Conservation (phyloP, 2,329 filamentous ascomycete species). For the Orbilia brochopaga region DNA sequence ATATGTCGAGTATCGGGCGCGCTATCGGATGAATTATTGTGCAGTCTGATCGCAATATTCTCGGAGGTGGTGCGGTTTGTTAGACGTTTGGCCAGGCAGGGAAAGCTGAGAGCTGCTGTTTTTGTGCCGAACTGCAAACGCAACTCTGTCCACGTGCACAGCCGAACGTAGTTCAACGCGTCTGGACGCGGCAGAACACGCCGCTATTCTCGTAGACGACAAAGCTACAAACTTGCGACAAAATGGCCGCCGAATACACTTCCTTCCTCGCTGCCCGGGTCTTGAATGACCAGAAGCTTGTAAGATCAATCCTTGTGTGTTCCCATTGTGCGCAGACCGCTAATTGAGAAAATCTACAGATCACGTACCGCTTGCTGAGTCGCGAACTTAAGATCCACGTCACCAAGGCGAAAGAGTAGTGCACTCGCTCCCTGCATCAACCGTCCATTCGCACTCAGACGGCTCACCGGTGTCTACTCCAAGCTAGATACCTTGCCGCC, state of each 20-base stretch:
- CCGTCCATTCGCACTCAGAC: constrained; percentile 9
- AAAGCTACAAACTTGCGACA: background rate
- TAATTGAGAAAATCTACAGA: constrained; percentile 61
- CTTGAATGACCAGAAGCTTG: constrained; percentile 47
- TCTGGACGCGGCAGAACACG: background rate
- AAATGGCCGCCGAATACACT: constrained; percentile 45
- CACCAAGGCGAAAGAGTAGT: constrained; percentile 86
- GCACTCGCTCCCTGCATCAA: constrained; percentile 49
- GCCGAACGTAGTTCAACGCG: constrained; percentile 4
- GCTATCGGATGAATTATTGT: constrained; percentile 1
- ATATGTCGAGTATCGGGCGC: background rate
- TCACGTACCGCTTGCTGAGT: constrained; percentile 86
- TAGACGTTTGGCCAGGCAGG: constrained; percentile 10
- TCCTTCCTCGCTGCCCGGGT: constrained; percentile 45
- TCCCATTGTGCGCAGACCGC: background rate
- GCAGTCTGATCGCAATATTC: background rate
- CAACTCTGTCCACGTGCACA: background rate
- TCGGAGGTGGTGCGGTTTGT: constrained; percentile 51
- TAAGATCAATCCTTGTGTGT: background rate
- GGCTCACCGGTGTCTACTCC: constrained; percentile 58
- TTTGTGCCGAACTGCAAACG: background rate
- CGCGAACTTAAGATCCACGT: constrained; percentile 81
- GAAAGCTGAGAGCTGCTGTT: constrained; percentile 3
- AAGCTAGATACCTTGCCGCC: constrained; percentile 79
- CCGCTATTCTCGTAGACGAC: background rate